Conservation (phyloP, 306 rosid species). For the Delonix regia region DNA sequence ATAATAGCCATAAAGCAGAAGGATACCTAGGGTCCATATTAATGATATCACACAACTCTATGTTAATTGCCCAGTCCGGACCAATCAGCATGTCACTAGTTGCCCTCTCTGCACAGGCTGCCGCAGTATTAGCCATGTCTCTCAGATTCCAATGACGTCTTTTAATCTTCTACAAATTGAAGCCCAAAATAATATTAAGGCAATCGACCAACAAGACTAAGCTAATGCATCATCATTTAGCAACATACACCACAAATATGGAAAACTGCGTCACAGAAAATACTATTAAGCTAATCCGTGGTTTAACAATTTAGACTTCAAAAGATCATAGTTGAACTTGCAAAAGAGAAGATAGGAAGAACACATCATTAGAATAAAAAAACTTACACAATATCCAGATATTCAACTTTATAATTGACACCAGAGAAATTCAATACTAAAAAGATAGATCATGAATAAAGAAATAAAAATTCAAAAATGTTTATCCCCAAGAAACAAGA, state of each 20-base stretch:
- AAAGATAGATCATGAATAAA: background rate
- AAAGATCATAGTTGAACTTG: background rate
- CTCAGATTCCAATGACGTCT: conserved; percentile 25
- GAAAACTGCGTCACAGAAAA: background rate
- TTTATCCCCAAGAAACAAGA: conserved; percentile 5
- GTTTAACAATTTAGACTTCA: conserved; percentile 2
- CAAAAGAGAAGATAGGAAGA: background rate
- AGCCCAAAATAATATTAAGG: background rate
- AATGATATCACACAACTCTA: conserved; percentile 94
- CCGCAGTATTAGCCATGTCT: conserved; percentile 81
- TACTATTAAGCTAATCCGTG: background rate
- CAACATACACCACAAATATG: background rate
- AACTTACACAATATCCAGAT: background rate
- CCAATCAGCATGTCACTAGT: conserved; percentile 95
- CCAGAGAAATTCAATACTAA: background rate
- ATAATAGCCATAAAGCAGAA: background rate
- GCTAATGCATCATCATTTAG: background rate
- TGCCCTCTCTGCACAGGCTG: conserved; percentile 96
- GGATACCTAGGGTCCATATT: conserved; percentile 89
- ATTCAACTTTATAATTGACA: background rate
- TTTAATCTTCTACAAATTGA: conserved; percentile 14
- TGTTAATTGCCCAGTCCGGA: conserved; percentile 98
- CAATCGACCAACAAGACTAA: conserved; percentile 31
- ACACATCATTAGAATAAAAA: background rate
- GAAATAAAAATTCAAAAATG: background rate